Conservation (phyloP, 1,284 basidiomycete genomes). For the Rhodotorula sp. region DNA sequence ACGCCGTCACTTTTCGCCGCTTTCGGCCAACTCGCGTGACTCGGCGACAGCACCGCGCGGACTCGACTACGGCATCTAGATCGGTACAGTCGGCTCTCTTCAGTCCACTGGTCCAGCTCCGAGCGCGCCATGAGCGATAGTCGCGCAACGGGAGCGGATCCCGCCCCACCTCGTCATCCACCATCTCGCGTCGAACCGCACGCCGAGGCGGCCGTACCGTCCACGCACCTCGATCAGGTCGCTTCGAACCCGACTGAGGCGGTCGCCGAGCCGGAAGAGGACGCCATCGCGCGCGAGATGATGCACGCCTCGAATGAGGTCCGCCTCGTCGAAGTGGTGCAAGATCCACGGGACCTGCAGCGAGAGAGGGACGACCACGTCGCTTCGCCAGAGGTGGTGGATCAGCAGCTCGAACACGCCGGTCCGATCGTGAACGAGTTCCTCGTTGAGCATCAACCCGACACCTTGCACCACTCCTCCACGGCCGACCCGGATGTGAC, state of each 20-base stretch:
- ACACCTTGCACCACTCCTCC: neutral
- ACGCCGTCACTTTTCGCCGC: neutral
- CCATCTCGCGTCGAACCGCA: neutral
- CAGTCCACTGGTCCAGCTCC: neutral
- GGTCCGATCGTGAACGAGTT: neutral
- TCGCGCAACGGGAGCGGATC: neutral
- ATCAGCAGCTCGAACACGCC: neutral
- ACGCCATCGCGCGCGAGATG: no score
- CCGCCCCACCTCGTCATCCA: neutral
- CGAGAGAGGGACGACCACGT: neutral
- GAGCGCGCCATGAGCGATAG: neutral
- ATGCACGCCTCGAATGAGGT: no score
- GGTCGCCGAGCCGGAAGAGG: neutral
- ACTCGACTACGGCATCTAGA: neutral
- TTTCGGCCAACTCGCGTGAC: neutral
- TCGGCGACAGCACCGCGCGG: neutral
- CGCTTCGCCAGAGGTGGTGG: neutral
- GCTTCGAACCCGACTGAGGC: no score
- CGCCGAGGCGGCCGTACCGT: neutral
- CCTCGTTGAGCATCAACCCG: neutral
- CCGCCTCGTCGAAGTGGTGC: no score
- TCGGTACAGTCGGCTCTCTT: no score
- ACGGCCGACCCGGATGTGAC: neutral
- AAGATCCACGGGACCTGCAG: no score
- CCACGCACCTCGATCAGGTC: slow-evolving; percentile 2